These are phyloP conservation scores for Aspergillus fischeri DNA, from an alignment of 2,329 filamentous ascomycete genomes.

Conservation along the genomic window DNA sequence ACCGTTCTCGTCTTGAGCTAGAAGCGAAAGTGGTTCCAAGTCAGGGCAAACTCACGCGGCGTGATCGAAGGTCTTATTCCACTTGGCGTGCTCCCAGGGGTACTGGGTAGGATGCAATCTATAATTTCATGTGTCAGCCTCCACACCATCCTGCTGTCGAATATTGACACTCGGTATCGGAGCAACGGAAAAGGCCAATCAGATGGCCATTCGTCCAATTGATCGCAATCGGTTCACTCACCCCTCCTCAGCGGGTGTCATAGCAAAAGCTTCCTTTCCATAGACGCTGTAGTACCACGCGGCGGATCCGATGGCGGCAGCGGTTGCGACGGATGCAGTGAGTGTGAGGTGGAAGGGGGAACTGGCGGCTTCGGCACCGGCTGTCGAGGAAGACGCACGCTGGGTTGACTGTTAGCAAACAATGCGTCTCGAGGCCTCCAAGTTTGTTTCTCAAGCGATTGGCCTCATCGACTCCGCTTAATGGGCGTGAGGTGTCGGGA, in stretches of 20 bases:
- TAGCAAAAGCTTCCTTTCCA: conserved; percentile 79
- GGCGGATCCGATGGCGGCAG: conserved; percentile 79
- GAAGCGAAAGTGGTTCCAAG: conserved; percentile 3
- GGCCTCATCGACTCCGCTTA: conserved; percentile 24
- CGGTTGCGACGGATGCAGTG: conserved; percentile 80
- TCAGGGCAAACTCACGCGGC: conserved; percentile 66
- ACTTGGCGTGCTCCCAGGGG: conserved; percentile 92
- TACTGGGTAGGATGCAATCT: conserved; percentile 91
- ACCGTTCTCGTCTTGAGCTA: conserved; percentile 9
- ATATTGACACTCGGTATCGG: conserved; percentile 24
- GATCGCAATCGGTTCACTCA: conserved; percentile 53
- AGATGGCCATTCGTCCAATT: conserved; percentile 13
- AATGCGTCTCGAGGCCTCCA: conserved; percentile 29
- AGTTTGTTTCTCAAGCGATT: conserved; percentile 22
- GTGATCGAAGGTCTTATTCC: conserved; percentile 95
- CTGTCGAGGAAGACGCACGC: conserved; percentile 67
- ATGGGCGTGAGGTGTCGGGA: conserved; percentile 31
- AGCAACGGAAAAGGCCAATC: conserved; percentile 12
- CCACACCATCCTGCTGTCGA: conserved; percentile 12
- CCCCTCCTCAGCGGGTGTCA: conserved; percentile 96
- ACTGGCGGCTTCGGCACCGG: conserved; percentile 63
- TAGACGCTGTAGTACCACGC: conserved; percentile 98
- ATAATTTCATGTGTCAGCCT: conserved; percentile 27
- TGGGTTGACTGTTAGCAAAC: conserved; percentile 40
- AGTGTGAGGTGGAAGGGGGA: conserved; percentile 80